Evolutionary conservation across 2,329 filamentous ascomycete species (phyloP), one percentile per base, ranked within the genome.

Genomic region (Trichocomaceae sp.): DNA sequence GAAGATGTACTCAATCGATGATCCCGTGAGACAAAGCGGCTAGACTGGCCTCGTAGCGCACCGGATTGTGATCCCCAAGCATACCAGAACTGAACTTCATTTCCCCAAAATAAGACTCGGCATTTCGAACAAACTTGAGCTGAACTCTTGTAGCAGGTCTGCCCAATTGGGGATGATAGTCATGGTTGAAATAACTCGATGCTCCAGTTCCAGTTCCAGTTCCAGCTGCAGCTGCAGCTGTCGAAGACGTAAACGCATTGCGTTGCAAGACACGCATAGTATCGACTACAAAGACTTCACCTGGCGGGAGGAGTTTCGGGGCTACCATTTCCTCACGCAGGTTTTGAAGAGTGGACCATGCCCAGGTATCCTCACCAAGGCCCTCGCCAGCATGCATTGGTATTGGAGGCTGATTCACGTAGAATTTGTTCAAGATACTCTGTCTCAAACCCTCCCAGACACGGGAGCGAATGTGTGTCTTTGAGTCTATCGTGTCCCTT

Each of bases 51-150:
- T 90, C 87, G 65, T 91, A 91, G 60, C 83, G 77, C 23, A 82
- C 85, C 2, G 87, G 87, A 60, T 82, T 88, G 66, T 91, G 87
- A 66, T 91, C 87, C 57, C 82, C 78, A 69, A 91, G 74, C 85
- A 90, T 88, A 47, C 84, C 83, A 22, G 83, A 81, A 5, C 83
- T 85, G 66, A 91, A 90, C 44, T 79, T 76, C 42, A 90, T 74
- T 71, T 90, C 87, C 26, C 81, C 77, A 66, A 90, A 90, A 52
- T 82, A 74, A 20, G 77, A 77, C 64, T 89, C 86, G 29, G 89
- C 86, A 66, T 90, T 83, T 54, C 81, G 74, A 12, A 91, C 78
- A 58, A 88, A 87, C 64, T 82, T 85, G 49, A 90, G 71, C 57
- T 88, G 82, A 41, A 87, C 81, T 50, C 86, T 76, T 44, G 81